Conservation (phyloP, 371 early-diverging fungal genomes). For the Circinella umbellata region DNA sequence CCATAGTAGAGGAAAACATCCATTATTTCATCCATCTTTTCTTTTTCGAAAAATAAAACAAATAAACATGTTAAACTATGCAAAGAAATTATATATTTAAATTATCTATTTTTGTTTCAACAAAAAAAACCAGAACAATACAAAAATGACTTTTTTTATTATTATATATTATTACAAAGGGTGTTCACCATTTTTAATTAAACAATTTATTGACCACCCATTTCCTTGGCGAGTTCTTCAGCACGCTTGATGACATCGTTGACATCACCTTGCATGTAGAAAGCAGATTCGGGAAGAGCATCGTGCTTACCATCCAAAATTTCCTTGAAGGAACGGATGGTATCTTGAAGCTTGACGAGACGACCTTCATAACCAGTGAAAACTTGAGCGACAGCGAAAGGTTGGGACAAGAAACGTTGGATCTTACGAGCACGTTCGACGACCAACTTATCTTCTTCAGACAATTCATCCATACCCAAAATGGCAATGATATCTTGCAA, state of each 20-base stretch:
- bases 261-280: slow-evolving; percentile 98
- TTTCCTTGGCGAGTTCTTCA: slow-evolving; percentile 82
- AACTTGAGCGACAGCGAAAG: slow-evolving; percentile 94
- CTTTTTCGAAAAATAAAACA: too few species aligned
- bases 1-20: too few species aligned
- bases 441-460: slow-evolving; percentile 96
- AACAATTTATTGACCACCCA: slow-evolving; percentile 41
- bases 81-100: too few species aligned
- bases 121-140: slow-evolving; percentile 2
- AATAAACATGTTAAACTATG: too few species aligned
- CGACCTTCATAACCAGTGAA: slow-evolving; percentile 97
- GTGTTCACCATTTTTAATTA: not conserved
- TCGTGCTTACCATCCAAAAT: slow-evolving; percentile 97
- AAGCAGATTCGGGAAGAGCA: slow-evolving; percentile 93
- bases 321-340: slow-evolving; percentile 95
- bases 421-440: slow-evolving; percentile 95
- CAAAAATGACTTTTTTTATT: slow-evolving; percentile 1
- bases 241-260: slow-evolving; percentile 95
- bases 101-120: too few species aligned
- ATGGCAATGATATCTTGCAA: slow-evolving; percentile 97
- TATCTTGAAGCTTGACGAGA: slow-evolving; percentile 90
- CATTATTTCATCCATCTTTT: too few species aligned
- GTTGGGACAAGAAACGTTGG: slow-evolving; percentile 97
- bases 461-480: slow-evolving; percentile 96
- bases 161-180: not conserved